Evolutionary conservation across 192 early-diverging fungal genomes (phyloP).

Genomic region (Coemansia biformis): DNA sequence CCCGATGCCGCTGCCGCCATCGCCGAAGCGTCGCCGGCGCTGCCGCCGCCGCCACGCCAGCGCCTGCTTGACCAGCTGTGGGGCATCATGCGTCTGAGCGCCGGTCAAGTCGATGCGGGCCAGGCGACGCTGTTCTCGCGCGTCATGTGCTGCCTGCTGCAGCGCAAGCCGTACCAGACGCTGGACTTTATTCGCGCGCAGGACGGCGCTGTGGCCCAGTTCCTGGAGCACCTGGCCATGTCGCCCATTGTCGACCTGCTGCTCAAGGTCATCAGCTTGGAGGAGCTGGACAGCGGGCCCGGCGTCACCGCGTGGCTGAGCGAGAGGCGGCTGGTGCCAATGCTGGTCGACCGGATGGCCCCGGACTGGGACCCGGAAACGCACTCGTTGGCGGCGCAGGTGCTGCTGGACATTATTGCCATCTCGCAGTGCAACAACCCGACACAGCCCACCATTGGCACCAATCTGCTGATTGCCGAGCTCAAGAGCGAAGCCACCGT

Average conservation of each 20-base stretch:
- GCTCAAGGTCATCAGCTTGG: conserved; percentile 87
- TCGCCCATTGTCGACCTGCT: conserved; percentile 87
- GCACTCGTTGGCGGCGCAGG: conserved; percentile 76
- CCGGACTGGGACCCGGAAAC: conserved; percentile 75
- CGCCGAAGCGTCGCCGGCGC: no score
- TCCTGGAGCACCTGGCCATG: conserved; percentile 79
- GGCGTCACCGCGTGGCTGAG: conserved; percentile 92
- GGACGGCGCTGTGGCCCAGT: conserved; percentile 65
- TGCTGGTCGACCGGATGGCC: conserved; percentile 72
- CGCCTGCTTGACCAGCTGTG: conserved; percentile 78
- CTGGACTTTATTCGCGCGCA: conserved; percentile 77
- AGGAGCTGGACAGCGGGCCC: conserved; percentile 79
- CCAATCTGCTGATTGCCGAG: conserved; percentile 60
- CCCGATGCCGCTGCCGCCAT: background rate
- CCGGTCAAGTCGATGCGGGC: conserved; percentile 66
- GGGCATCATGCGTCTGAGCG: conserved; percentile 69
- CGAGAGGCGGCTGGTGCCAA: conserved; percentile 68
- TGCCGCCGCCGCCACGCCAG: conserved; percentile 13
- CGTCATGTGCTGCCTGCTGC: conserved; percentile 79
- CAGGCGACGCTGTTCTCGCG: conserved; percentile 90
- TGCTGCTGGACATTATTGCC: conserved; percentile 76
- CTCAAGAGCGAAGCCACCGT: conserved; percentile 77
- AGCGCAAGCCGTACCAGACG: conserved; percentile 89
- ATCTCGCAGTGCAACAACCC: conserved; percentile 69
- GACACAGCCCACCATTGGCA: conserved; percentile 59